Conservation (phyloP, 1,139 yeast genomes). For the Kodamaea sp. region DNA sequence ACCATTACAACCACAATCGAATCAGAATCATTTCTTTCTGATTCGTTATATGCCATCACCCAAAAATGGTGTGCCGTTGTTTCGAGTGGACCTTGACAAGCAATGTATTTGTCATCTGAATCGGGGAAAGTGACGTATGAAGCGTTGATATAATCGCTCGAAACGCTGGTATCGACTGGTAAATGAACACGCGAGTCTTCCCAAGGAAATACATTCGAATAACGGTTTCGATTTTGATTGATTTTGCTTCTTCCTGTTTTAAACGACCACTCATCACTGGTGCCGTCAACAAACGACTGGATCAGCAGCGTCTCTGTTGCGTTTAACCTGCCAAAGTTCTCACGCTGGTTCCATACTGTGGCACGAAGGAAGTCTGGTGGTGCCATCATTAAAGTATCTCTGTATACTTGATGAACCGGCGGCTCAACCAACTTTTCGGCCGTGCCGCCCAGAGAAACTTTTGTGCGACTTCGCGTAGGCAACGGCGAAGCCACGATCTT, state of each 20-base stretch:
- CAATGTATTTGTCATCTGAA: constrained; percentile 27
- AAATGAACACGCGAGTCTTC: constrained; percentile 33
- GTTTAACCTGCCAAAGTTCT: constrained; percentile 14
- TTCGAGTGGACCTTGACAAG: constrained; percentile 59
- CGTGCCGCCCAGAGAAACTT: neutral
- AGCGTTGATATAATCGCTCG: constrained; percentile 42
- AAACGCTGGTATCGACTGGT: constrained; percentile 16
- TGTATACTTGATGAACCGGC: neutral
- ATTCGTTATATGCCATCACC: constrained; percentile 70
- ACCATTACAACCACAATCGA: constrained; percentile 74
- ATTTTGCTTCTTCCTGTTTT: constrained; percentile 16
- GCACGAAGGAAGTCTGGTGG: constrained; percentile 10
- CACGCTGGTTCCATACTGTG: constrained; percentile 9
- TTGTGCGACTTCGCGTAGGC: neutral
- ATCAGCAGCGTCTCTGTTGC: constrained; percentile 12
- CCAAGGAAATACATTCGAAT: constrained; percentile 44
- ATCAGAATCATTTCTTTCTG: constrained; percentile 31
- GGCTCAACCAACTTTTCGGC: constrained; percentile 1
- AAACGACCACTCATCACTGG: constrained; percentile 23
- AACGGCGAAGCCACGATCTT: constrained; percentile 9
- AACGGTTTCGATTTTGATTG: constrained; percentile 34
- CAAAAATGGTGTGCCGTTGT: constrained; percentile 70
- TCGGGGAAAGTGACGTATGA: constrained; percentile 26
- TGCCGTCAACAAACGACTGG: constrained; percentile 4
- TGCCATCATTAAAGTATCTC: neutral